Evolutionary conservation across 75 land plant species (phyloP).

Genomic region (Gnetum montanum): DNA sequence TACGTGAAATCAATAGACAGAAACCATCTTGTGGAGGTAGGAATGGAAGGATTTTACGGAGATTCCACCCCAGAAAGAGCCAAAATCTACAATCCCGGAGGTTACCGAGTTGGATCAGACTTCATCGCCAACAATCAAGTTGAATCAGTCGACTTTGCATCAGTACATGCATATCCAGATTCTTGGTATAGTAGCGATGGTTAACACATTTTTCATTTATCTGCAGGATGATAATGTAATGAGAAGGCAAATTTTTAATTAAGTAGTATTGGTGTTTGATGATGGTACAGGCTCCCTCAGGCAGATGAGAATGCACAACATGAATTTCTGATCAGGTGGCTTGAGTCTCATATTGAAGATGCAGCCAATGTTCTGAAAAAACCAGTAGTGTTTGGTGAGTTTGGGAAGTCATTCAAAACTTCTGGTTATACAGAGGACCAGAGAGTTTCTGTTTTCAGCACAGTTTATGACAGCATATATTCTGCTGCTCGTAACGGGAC

Average conservation of each 20-base stretch:
- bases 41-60: conserved; percentile 52
- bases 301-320: conserved; percentile 14
- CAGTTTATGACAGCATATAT: conserved; percentile 23
- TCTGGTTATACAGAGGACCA: conserved; percentile 1
- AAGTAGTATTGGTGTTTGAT: neutral
- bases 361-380: conserved; percentile 16
- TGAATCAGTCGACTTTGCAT: conserved; percentile 37
- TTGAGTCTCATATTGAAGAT: conserved; percentile 28
- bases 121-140: conserved; percentile 34
- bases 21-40: conserved; percentile 41
- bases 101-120: conserved; percentile 31
- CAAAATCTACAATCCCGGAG: conserved; percentile 13
- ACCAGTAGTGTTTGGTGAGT: conserved; percentile 46
- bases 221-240: neutral
- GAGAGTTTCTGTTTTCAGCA: conserved; percentile 12
- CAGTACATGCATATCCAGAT: conserved; percentile 54
- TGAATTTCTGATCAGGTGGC: conserved; percentile 27
- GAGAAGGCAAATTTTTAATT: neutral
- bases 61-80: conserved; percentile 15
- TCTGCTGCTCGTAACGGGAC: conserved; percentile 18
- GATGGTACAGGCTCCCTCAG: conserved; percentile 28
- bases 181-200: conserved; percentile 18
- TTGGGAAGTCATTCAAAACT: conserved; percentile 24
- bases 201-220: no score
- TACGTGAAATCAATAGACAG: conserved; percentile 42